Evolutionary conservation across 129 eudicot genomes (phyloP).

Genomic region (Silybum marianum): DNA sequence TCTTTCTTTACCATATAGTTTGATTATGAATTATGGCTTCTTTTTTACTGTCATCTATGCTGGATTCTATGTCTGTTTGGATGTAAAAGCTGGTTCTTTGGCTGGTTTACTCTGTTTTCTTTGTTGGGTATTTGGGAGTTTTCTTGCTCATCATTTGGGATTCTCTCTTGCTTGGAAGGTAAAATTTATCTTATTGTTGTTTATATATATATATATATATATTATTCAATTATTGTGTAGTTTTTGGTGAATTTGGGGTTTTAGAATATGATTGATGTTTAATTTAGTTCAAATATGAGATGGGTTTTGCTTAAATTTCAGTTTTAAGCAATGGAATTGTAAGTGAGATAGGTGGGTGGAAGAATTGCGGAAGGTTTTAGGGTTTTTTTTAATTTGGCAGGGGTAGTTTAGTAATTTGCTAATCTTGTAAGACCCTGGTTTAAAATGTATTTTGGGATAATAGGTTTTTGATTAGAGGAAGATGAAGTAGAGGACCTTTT

Average conservation of each 20-base stretch:
- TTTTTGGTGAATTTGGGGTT: conserved; percentile 4
- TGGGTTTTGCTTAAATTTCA: not conserved
- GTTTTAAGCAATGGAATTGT: conserved; percentile 3
- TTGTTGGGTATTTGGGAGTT: conserved; percentile 70
- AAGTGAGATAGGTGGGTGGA: not conserved
- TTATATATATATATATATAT: not conserved
- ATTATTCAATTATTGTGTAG: not conserved
- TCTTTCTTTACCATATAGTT: conserved; percentile 25
- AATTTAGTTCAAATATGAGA: conserved; percentile 1
- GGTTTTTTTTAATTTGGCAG: not conserved
- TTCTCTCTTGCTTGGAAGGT: conserved; percentile 86
- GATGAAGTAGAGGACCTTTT: too few relatives aligned
- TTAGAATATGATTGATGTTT: not conserved
- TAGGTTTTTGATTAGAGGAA: too few relatives aligned
- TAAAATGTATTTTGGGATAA: too few relatives aligned
- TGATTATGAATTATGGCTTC: conserved; percentile 65
- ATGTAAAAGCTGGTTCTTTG: conserved; percentile 68
- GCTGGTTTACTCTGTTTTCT: conserved; percentile 62
- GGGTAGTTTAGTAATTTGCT: not conserved
- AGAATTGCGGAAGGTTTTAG: not conserved
- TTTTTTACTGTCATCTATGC: conserved; percentile 57
- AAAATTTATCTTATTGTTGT: not conserved
- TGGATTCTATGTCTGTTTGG: conserved; percentile 58
- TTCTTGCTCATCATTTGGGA: conserved; percentile 57
- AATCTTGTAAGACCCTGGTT: not conserved